A percentile compares a stretch with the other conserved stretches of the same genome.
Conservation (phyloP, 305 asterid species). For the Fraxinus sp. region DNA sequence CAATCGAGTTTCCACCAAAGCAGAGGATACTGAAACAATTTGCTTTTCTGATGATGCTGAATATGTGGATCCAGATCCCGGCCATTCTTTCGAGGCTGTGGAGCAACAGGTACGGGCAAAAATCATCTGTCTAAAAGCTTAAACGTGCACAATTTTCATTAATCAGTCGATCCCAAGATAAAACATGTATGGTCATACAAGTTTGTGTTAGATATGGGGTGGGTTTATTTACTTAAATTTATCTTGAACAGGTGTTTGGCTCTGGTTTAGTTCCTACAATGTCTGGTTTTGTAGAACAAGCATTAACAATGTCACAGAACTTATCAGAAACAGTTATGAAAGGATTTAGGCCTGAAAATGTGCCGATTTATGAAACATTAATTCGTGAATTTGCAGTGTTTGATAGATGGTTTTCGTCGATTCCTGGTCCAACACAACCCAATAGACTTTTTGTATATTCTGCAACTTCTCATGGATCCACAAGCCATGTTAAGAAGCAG, state of each 20-base stretch:
- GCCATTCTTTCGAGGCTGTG: conserved; percentile 75
- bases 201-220: not conserved
- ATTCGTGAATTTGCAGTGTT: conserved; percentile 59
- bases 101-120: conserved; percentile 29
- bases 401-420: conserved; percentile 64
- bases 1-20: conserved; percentile 47
- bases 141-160: not conserved
- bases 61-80: conserved; percentile 79
- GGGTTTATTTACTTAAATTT: not conserved
- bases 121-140: not conserved
- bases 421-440: conserved; percentile 81
- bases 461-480: conserved; percentile 84
- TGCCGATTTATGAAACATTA: conserved; percentile 48
- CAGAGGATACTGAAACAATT: conserved; percentile 20
- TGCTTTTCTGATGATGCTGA: conserved; percentile 73
- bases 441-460: conserved; percentile 69
- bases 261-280: conserved; percentile 53
- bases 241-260: conserved; percentile 44
- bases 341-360: conserved; percentile 62
- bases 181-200: not conserved
- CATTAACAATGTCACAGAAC: conserved; percentile 44
- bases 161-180: not conserved
- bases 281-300: conserved; percentile 86
- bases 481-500: conserved; percentile 53
- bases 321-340: conserved; percentile 67